Evolutionary conservation across 164 flowering plant species (phyloP), one percentile per base, ranked within the genome.

Genomic region (Houttuynia cordata): DNA sequence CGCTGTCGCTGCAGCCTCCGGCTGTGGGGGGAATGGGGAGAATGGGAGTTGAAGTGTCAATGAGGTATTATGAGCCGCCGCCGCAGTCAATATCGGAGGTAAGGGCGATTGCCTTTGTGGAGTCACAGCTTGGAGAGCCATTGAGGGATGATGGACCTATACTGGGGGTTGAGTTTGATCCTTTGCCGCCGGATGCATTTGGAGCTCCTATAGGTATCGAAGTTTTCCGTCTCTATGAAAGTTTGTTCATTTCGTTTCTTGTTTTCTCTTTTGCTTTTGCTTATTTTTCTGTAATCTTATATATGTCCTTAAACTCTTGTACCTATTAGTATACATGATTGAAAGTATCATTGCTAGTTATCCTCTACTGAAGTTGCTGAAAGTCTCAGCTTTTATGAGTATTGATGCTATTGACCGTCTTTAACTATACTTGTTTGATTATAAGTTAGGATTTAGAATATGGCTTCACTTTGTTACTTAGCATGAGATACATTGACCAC

Each of bases 111-210:
- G 78, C 84, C 13, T 82, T 75, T 71, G 92, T 91, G 65, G 97
- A 91, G 74, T 79, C 86, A 0, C 97, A 91, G 75, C 71, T 91
- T 53, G 97, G 94, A 54, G 92, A 83, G 75, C 75, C 79, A 10
- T 59, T 86, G 71, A 79, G 90, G 64, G 92, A 86, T 54, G 96
- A 91, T 66, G 96, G 97, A 17, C 97, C 97, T 0, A 78, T 85
- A 64, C 86, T 91, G 20, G 97, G 97, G 41, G 80, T 91, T 82
- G 96, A 88, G 75, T 91, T 91, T 72, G 96, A 88, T 73, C 84
- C 88, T 0, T 74, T 91, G 83, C 96, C 96, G 0, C 95, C 96
- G 1, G 96, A 77, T 72, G 98, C 96, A 24, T 91, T 88, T 73
- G 95, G 95, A 5, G 79, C 87, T 0, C 92, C 92, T 1, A 70